phyloP scores from a whole-genome alignment of 2,329 filamentous ascomycete genomes.

The Trichoderma semiorbis region DNA sequence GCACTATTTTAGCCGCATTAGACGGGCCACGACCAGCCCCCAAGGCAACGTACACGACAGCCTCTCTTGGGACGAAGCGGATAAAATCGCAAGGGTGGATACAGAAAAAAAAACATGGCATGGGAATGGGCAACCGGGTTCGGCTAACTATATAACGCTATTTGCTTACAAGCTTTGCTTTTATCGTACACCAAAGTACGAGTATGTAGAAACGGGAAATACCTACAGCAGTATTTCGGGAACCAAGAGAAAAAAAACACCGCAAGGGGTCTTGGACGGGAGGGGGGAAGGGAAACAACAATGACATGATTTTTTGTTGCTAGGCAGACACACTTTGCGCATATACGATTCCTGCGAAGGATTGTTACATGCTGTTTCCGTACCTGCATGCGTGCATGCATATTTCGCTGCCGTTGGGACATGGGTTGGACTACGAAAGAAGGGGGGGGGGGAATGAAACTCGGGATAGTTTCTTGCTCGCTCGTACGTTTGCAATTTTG shows the following conservation, averaged over 20 bases:
- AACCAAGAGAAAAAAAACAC: neutral
- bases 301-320: neutral
- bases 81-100: neutral
- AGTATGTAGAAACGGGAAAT: neutral
- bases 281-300: neutral
- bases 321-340: neutral
- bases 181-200: neutral
- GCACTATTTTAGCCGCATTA: conserved; percentile 1
- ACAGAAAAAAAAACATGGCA: neutral
- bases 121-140: neutral
- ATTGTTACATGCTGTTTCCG: conserved; percentile 2
- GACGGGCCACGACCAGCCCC: neutral
- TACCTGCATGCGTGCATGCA: conserved; percentile 6
- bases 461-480: neutral
- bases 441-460: neutral
- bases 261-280: neutral
- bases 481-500: neutral
- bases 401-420: neutral
- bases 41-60: neutral
- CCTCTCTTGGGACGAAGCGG: neutral
- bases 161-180: neutral
- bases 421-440: neutral
- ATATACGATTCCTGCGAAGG: neutral
- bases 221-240: neutral
- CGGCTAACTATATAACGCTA: neutral